Conservation (phyloP, 176 grass and related monocot species). For the Tillandsia fasciculata region DNA sequence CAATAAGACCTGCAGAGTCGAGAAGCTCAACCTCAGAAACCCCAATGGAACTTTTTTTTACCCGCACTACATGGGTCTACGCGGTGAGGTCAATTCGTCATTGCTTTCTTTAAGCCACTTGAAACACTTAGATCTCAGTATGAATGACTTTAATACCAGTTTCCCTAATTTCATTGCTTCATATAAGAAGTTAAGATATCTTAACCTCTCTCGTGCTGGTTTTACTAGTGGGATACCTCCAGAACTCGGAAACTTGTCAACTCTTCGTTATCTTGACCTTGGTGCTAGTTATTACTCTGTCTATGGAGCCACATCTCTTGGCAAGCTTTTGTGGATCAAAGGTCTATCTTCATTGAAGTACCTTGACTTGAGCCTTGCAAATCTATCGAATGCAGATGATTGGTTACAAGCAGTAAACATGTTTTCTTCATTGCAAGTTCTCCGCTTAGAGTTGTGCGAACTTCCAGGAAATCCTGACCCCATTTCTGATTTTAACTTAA, state of each 20-base stretch:
- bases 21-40: no score
- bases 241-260: constrained; percentile 36
- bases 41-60: no score
- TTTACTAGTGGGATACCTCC: constrained; percentile 27
- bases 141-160: no score
- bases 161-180: background rate
- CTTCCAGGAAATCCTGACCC: background rate
- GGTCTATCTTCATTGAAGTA: constrained; percentile 4
- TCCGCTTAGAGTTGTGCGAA: fast-evolving
- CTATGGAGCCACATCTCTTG: no score
- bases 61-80: no score
- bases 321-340: background rate
- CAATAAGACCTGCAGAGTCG: no score
- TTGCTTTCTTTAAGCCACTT: constrained; percentile 8
- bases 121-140: no score
- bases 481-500: constrained; percentile 3
- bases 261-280: constrained; percentile 2
- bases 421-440: background rate
- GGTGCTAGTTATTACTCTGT: no score
- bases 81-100: no score
- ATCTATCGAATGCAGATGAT: background rate
- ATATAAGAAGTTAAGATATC: constrained; percentile 14
- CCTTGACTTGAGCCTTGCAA: constrained; percentile 1
- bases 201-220: constrained; percentile 8
- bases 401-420: constrained; percentile 12